These are phyloP conservation scores for Fusarium pseudoanthophilum DNA, from an alignment of 2,329 filamentous ascomycete genomes.

Conservation along the genomic window DNA sequence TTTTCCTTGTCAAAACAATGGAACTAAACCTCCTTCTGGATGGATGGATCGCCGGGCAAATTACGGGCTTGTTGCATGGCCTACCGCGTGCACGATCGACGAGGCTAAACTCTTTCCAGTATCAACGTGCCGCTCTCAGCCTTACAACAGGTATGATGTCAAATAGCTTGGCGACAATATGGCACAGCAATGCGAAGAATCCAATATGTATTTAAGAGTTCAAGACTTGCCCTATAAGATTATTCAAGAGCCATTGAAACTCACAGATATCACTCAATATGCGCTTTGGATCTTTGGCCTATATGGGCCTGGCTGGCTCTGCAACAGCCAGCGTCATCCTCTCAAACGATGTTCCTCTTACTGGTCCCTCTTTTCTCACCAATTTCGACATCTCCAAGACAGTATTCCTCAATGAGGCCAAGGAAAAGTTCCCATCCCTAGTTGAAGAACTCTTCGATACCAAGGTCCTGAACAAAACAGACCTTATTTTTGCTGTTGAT, in stretches of 20 bases:
- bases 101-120: background rate
- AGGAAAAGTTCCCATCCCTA: conserved; percentile 12
- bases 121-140: background rate
- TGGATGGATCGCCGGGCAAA: background rate
- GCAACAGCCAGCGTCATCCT: conserved; percentile 9
- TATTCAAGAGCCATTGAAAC: background rate
- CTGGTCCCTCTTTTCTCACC: conserved; percentile 34
- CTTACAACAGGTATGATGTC: background rate
- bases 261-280: background rate
- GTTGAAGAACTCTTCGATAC: conserved; percentile 22
- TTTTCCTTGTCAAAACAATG: background rate
- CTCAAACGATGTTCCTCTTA: conserved; percentile 33
- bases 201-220: background rate
- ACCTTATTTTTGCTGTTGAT: conserved; percentile 37
- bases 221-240: background rate
- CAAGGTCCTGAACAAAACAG: conserved; percentile 20
- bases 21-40: background rate
- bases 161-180: background rate
- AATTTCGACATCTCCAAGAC: conserved; percentile 36
- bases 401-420: conserved; percentile 5
- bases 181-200: background rate
- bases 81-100: background rate
- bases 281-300: background rate
- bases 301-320: background rate
- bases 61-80: background rate